phyloP scores from a whole-genome alignment of 2,329 filamentous ascomycete species.

The Nemania sp. region DNA sequence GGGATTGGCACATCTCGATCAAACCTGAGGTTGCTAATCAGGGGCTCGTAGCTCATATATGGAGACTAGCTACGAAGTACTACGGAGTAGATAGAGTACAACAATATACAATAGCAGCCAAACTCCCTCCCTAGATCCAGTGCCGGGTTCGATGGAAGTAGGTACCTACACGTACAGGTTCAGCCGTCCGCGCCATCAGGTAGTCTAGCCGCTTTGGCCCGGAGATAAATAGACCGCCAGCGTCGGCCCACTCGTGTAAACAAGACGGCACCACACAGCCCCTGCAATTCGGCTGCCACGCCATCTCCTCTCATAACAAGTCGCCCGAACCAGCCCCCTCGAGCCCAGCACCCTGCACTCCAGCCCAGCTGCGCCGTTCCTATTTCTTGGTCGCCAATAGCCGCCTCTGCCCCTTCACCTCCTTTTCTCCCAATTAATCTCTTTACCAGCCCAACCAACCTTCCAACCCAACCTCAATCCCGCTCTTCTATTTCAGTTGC shows the following conservation, averaged over 20 bases:
- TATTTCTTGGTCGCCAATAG: slow-evolving; percentile 41
- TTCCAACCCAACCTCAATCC: slow-evolving; percentile 38
- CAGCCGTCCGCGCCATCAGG: slow-evolving; percentile 8
- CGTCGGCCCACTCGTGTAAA: slow-evolving; percentile 35
- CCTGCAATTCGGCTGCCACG: slow-evolving; percentile 33
- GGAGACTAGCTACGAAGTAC: no score
- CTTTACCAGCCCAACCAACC: slow-evolving; percentile 27
- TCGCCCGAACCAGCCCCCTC: slow-evolving; percentile 16
- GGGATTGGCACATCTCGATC: slow-evolving; percentile 5
- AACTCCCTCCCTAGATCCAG: no score
- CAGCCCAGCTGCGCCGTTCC: slow-evolving; percentile 28
- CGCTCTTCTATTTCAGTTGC: slow-evolving; percentile 41
- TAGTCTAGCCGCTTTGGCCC: slow-evolving; percentile 28
- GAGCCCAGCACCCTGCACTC: slow-evolving; percentile 3
- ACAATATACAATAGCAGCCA: no score
- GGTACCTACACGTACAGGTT: no score
- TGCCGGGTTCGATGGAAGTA: no score
- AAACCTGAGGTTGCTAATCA: no score
- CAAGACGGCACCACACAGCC: slow-evolving; percentile 33
- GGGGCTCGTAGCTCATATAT: no score
- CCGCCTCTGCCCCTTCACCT: slow-evolving; percentile 38
- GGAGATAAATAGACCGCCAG: slow-evolving; percentile 35
- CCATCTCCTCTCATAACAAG: slow-evolving; percentile 32
- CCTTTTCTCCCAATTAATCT: slow-evolving; percentile 38
- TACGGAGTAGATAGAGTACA: no score